Base-by-base conservation (phyloP, 345 rosid species). In the Citrus australasica region DNA sequence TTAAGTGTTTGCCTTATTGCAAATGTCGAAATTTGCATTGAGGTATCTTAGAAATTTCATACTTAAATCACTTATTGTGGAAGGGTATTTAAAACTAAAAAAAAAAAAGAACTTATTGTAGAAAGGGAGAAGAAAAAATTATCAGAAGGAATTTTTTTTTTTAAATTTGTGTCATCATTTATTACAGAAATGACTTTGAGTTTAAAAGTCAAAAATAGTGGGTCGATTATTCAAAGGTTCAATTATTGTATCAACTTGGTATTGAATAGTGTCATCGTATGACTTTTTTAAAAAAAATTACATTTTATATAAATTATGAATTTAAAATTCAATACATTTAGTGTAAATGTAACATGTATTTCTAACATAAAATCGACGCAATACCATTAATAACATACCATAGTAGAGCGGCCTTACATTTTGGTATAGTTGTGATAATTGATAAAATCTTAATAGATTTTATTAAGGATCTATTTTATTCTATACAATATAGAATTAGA, bases 401-500 rank as follows among this genome's bases (percentile, higher is more conserved):
- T 2, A 42, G 0, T 46, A 13, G 3, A 11, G 17, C 51, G 17
- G 1, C 0, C 51, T 46, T 3, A 46, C 1, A 46, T 0, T 46
- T 46, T 11, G 17, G 51, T 11, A 11, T 13, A 42, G 1, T 1
- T 13, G 51, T 13, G 17, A 0, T 11, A 46, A 46, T 46, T 13
- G 5, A 25, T n/a, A n/a, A n/a, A n/a, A n/a, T n/a, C n/a, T n/a
- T n/a, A n/a, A n/a, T n/a, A n/a, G n/a, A n/a, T n/a, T n/a, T n/a
- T n/a, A n/a, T 46, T 46, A 46, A 3, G 5, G 4, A 11, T 46
- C 0, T 5, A 46, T 46, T 46, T 46, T 3, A 11, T 1, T 46
- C 1, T 9, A 0, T 40, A 9, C 0, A 0, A 4, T 4, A 32
- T 5, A 33, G 0, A 10, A 42, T 10, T 0, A 2, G 13, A 42